Conservation (phyloP, 2,329 filamentous ascomycete genomes). For the Talaromyces marneffei region DNA sequence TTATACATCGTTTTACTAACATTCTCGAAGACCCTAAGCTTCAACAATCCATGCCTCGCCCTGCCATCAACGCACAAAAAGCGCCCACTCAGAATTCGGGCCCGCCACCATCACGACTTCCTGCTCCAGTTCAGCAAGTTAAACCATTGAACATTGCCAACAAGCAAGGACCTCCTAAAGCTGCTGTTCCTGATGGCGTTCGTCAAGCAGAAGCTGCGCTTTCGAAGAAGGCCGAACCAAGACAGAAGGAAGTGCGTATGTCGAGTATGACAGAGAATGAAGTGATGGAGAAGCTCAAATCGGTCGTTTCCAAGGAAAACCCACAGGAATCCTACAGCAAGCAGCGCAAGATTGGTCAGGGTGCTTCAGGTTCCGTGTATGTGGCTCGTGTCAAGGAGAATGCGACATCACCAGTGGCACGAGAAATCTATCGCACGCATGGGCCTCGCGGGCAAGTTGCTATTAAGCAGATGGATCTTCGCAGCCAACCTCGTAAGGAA, state of each 20-base stretch:
- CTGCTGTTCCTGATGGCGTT: conserved; percentile 56
- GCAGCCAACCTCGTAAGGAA: conserved; percentile 94
- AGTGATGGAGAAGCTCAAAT: conserved; percentile 91
- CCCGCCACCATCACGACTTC: conserved; percentile 51
- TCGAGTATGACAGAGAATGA: conserved; percentile 96
- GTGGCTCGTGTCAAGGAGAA: conserved; percentile 91
- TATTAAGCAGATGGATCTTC: conserved; percentile 99
- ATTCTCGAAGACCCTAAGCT: conserved; percentile 24
- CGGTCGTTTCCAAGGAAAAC: conserved; percentile 92
- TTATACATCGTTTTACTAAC: neutral
- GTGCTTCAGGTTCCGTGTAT: conserved; percentile 95
- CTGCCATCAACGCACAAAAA: conserved; percentile 39
- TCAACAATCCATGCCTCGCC: conserved; percentile 37
- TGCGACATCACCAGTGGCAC: conserved; percentile 73
- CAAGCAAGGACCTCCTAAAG: conserved; percentile 52
- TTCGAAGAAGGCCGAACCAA: conserved; percentile 69
- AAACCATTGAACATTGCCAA: conserved; percentile 73
- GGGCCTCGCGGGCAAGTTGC: conserved; percentile 83
- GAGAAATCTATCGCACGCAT: conserved; percentile 70
- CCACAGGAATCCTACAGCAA: conserved; percentile 95
- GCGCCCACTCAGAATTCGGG: conserved; percentile 34
- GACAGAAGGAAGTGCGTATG: conserved; percentile 93
- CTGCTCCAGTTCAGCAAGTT: conserved; percentile 53
- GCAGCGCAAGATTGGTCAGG: conserved; percentile 99
- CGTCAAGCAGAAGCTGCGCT: conserved; percentile 87